Percentiles rank a stretch among this genome's conserved stretches.
These are phyloP conservation scores for Epichloe coenophiala DNA, from an alignment of 2,329 filamentous ascomycete genomes.

Conservation along the genomic window DNA sequence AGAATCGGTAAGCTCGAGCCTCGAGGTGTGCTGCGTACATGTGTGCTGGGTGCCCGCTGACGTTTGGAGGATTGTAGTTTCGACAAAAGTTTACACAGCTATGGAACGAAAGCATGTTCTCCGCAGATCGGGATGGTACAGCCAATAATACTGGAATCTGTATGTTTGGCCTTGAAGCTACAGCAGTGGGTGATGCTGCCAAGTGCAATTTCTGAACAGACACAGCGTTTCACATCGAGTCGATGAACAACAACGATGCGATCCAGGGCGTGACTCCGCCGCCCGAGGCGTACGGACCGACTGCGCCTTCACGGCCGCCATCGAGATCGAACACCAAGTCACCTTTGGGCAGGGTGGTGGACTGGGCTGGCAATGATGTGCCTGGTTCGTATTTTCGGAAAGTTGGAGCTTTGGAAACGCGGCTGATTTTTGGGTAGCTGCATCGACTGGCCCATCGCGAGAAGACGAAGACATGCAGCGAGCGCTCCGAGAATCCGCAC, in stretches of 20 bases:
- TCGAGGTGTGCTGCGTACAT: neutral
- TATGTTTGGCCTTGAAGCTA: constrained; percentile 14
- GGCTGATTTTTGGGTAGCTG: constrained; percentile 8
- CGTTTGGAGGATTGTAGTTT: constrained; percentile 22
- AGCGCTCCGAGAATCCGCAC: constrained; percentile 42
- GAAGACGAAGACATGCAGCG: constrained; percentile 43
- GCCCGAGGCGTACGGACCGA: constrained; percentile 25
- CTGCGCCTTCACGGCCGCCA: constrained; percentile 46
- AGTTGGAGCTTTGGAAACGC: neutral
- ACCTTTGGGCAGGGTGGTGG: constrained; percentile 37
- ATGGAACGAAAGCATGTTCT: constrained; percentile 44
- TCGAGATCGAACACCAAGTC: constrained; percentile 45
- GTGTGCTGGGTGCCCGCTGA: neutral
- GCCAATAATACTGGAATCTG: constrained; percentile 29
- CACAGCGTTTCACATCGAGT: constrained; percentile 42
- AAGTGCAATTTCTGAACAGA: neutral
- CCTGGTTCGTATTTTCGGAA: constrained; percentile 19
- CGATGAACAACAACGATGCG: constrained; percentile 29
- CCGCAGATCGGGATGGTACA: constrained; percentile 37
- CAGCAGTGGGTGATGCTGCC: neutral
- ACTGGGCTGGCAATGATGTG: constrained; percentile 30
- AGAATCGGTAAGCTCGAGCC: constrained; percentile 16
- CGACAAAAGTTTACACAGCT: constrained; percentile 28
- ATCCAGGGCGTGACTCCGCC: constrained; percentile 31
- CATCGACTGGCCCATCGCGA: constrained; percentile 19